Percentiles rank a stretch among this genome's conserved stretches.
Evolutionary conservation across 148 eudicot genomes (phyloP).

Genomic region (Rheum nobile): DNA sequence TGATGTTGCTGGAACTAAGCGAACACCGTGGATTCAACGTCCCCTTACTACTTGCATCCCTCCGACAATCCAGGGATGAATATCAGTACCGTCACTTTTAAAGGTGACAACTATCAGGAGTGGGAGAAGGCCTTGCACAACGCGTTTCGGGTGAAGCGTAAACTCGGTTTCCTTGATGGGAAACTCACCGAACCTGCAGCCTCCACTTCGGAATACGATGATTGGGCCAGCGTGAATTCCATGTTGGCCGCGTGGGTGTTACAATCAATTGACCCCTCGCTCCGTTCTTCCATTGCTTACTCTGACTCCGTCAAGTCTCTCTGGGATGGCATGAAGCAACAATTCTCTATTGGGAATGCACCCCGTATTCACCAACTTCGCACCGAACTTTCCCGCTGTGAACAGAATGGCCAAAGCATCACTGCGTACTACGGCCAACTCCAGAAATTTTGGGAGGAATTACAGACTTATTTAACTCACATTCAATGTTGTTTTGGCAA

Average conservation of each 20-base stretch:
- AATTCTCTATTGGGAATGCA: not conserved
- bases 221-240: not conserved
- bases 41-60: not conserved
- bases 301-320: not conserved
- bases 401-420: too few species aligned
- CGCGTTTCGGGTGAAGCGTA: not conserved
- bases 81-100: not conserved
- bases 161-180: not conserved
- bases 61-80: not conserved
- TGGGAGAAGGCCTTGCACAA: not conserved
- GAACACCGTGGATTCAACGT: not conserved
- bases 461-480: too few species aligned
- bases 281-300: not conserved
- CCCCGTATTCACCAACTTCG: not conserved
- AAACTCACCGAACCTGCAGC: not conserved
- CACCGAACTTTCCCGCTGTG: too few species aligned
- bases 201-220: not conserved
- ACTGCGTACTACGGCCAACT: too few species aligned
- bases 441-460: too few species aligned
- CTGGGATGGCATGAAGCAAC: not conserved
- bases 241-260: not conserved
- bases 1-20: too few species aligned
- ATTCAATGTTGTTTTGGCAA: too few species aligned
- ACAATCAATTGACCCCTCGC: not conserved
- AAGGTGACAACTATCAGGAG: not conserved